Evolutionary conservation across 805 yeast genomes (phyloP), one percentile per base, ranked within the genome.

Genomic region (Debaryomyces hansenii): DNA sequence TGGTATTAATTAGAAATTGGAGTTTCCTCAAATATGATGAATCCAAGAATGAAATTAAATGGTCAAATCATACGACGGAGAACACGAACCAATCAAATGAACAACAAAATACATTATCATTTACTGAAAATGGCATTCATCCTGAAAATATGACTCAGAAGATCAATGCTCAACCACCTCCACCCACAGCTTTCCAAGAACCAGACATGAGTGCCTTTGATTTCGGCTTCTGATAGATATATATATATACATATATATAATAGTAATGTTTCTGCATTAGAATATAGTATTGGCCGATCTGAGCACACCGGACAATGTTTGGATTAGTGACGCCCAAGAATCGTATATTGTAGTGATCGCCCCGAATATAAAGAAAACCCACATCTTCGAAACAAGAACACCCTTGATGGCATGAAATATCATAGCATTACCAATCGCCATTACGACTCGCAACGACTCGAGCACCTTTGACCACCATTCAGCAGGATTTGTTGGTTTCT

Each of bases 191-290:
- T 31, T 84, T 83, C 60, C 77, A 75, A 47, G 91, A 85, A 56
- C 89, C 91, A 0, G 90, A 86, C 57, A 84, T 86, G 90, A 82
- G 85, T 60, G 77, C 88, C 0, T 85, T 84, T 56, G 76, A 75
- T 44, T 85, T 84, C 48, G 67, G 66, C 6, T 62, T 58, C 48
- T 61, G 50, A 34, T 20, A 33, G 27, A 39, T n/a, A 12, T 12
- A 16, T 16, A 12, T 6, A 20, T 42, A 29, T 27, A 11, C 12
- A 31, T 15, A 20, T 20, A 15, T 40, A 7, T 4, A 16, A 16
- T 16, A 7, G 35, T 40, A 9, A 14, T 20, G 14, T 20, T 9
- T 21, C 12, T 37, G 40, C 29, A 33, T 37, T 36, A 36, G n/a
- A 47, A 42, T 18, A 37, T 38, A 9, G 29, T 47, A 37, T 28